Base-by-base conservation (phyloP, 176 grass and related monocot species). In the Carex pumila region DNA sequence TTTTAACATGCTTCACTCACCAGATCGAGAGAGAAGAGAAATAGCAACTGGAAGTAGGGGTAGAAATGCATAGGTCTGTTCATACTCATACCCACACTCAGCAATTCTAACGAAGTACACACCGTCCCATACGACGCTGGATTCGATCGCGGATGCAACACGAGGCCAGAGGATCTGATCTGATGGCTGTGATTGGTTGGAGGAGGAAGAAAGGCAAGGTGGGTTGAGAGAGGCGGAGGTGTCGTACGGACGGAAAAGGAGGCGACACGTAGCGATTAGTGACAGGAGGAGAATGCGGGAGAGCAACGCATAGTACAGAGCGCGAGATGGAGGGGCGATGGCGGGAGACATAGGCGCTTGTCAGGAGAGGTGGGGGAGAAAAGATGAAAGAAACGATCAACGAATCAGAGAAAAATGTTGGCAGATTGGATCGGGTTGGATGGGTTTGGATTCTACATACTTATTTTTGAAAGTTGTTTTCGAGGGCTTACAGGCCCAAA, bases 11-110 rank as follows among this genome's bases (percentile, higher is more conserved):
- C 45, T 52, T 75, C 47, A 74, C 73, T 88, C 74, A 95, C 95
- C 53, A 39, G 92, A 89, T 72, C 92, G 89, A 50, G 91, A 84
- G 76, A 98, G 86, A 53, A 95, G 84, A n/a, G 69, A 75, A n/a
- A 98, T 74, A 25, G 82, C 87, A 81, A 81, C 66, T 1, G 89
- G 95, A 61, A 98, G 90, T 65, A 98, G 86, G 3, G 95, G 95
- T 66, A 95, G 84, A 79, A 98, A 95, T 57, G 95, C 92, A 18
- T 89, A 98, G 37, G 89, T 90, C 65, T 98, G 92, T 88, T 98
- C 95, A 64, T 98, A 98, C 92, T 98, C 92, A 67, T 98, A 98
- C 18, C 95, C 95, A 84, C 95, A 98, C 92, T 94, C 89, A 19
- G 95, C 89, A 32, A 89, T 53, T 22, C 92, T 93, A 43, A 86